Evolutionary conservation across 345 rosid species (phyloP).

Genomic region (Passiflora organensis): DNA sequence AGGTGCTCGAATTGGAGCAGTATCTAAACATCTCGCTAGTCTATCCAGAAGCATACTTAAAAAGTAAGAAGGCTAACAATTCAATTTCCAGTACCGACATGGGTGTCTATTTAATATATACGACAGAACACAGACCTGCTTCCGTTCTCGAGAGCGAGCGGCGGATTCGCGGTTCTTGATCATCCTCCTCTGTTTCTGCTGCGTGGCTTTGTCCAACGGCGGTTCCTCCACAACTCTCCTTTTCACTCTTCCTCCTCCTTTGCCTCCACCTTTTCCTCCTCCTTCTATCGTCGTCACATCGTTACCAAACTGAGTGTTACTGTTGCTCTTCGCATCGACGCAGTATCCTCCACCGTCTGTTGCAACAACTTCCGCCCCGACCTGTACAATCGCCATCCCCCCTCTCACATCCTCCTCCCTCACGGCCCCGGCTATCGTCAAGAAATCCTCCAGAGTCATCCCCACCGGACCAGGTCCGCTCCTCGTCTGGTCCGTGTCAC

Average conservation of each 20-base stretch:
- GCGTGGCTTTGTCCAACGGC: conserved; percentile 59
- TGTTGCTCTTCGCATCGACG: conserved; percentile 6
- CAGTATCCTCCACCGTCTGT: background rate
- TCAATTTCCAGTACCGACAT: no score
- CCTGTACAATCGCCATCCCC: conserved; percentile 12
- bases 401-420: conserved; percentile 43
- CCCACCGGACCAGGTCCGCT: conserved; percentile 1
- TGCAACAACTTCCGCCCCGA: conserved; percentile 5
- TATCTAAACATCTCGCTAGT: no score
- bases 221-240: conserved; percentile 45
- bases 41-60: no score
- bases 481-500: conserved; percentile 19
- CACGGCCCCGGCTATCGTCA: conserved; percentile 43
- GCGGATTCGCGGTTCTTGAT: conserved; percentile 67
- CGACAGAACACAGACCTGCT: conserved; percentile 41
- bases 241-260: conserved; percentile 42
- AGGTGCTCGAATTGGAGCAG: no score
- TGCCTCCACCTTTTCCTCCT: background rate
- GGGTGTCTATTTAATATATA: no score
- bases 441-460: conserved; percentile 55
- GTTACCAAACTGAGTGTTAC: conserved; percentile 19
- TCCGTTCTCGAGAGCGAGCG: conserved; percentile 58
- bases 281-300: conserved; percentile 11
- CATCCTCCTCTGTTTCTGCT: conserved; percentile 61
- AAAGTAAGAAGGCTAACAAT: no score